Base-by-base conservation (phyloP, 371 early-diverging fungal species). In the Rhizopus sp. region DNA sequence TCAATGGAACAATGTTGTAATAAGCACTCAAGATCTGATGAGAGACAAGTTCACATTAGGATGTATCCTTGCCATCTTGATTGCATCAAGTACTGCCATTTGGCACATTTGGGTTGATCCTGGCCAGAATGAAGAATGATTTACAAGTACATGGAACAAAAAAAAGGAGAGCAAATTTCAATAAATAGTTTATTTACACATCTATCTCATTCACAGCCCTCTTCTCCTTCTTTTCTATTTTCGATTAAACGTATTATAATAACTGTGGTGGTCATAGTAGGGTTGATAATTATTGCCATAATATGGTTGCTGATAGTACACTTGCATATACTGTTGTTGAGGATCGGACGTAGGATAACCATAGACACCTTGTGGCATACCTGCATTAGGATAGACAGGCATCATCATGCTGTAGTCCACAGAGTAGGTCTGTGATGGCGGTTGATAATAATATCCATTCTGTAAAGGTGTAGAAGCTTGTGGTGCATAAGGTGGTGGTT, bases 321-420 rank as follows among this genome's bases (percentile, higher is more conserved):
- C 47, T 12, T 63, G 58, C 58, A 63, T 54, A 39, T 63, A 59
- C 31, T 37, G 57, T 40, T 47, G 47, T n/a, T 42, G 44, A 42
- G 44, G 44, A 16, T 42, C 44, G n/a, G 44, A 5, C 1, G 50
- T 15, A 34, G 50, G 55, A 35, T 63, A 58, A 15, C 50, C 37
- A 44, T 63, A 63, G 40, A 58, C 41, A 15, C 48, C 48, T 47
- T 48, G 39, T 17, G 53, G 50, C 37, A 63, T 37, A 15, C 54
- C 59, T n/a, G 58, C 49, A 30, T 49, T 63, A 7, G 58, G 58
- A 53, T 63, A 53, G 9, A 57, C 34, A 35, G 63, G 63, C 9
- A 63, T 49, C 59, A 58, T 50, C 59, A 63, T 58, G 15, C 23
- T 44, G 15, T 62, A 62, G 47, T 58, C 60, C 13, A 48, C 17